A percentile compares a stretch with the other conserved stretches of the same genome.
Evolutionary conservation across 352 stramenopile genomes (phyloP).

Genomic region (Globisporangium spinosum): DNA sequence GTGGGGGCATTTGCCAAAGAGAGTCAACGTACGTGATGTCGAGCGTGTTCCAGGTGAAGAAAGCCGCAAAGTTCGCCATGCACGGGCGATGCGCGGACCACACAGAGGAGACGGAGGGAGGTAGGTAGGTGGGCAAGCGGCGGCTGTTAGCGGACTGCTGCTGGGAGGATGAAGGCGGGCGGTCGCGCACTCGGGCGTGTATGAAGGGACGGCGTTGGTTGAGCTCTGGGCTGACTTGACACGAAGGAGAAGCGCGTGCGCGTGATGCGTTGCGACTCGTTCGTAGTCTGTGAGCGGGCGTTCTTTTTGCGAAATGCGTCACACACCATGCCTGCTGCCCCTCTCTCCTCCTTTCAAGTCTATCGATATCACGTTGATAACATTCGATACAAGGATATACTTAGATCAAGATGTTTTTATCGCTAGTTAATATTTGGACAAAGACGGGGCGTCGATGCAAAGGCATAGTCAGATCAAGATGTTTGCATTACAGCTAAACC

Average conservation of each 20-base stretch:
- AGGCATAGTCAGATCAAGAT: too few relatives aligned
- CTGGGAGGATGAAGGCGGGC: not conserved
- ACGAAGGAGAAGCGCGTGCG: not conserved
- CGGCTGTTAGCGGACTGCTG: not conserved
- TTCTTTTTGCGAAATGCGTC: not conserved
- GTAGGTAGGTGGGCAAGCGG: not conserved
- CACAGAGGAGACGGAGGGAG: not conserved
- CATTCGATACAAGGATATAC: too few relatives aligned
- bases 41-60: conserved; percentile 25
- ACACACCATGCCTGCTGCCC: too few relatives aligned
- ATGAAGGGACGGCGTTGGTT: not conserved
- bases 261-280: not conserved
- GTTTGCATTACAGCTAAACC: too few relatives aligned
- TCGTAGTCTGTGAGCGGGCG: not conserved
- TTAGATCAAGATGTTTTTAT: too few relatives aligned
- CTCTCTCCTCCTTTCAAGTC: too few relatives aligned
- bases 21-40: conserved; percentile 19
- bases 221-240: not conserved
- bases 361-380: too few relatives aligned
- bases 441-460: too few relatives aligned
- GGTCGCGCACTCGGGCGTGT: not conserved
- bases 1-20: too few relatives aligned
- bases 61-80: conserved; percentile 22
- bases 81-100: conserved; percentile 7
- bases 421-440: too few relatives aligned